Evolutionary conservation across 805 yeast species (phyloP).

Genomic region (Starmerella roubikii): DNA sequence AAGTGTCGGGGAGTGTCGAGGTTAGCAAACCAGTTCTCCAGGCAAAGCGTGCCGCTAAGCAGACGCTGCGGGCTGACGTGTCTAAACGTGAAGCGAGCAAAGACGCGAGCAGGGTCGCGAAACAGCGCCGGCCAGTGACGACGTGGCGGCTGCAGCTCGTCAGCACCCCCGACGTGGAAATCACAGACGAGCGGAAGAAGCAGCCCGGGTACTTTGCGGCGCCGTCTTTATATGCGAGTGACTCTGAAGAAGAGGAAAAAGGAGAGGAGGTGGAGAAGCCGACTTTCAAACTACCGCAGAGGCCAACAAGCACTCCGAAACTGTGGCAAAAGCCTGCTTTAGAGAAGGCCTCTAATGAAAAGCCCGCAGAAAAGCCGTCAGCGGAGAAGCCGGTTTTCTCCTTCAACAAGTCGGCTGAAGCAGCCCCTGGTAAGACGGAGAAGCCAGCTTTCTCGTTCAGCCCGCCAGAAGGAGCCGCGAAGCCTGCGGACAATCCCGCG

Average conservation of each 20-base stretch:
- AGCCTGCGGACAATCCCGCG: slow-evolving; percentile 4
- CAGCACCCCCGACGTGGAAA: slow-evolving; percentile 13
- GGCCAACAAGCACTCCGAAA: too few relatives aligned
- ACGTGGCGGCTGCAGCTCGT: slow-evolving; percentile 13
- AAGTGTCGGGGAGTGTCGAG: too few relatives aligned
- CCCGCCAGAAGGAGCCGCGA: background rate
- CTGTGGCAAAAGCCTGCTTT: too few relatives aligned
- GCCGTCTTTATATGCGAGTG: slow-evolving; percentile 24
- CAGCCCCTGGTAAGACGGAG: background rate
- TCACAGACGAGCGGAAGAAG: slow-evolving; percentile 18
- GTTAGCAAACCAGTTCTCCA: too few relatives aligned
- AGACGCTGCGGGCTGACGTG: background rate
- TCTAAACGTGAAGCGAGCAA: too few relatives aligned
- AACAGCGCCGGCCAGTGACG: background rate
- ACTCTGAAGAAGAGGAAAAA: slow-evolving; percentile 22
- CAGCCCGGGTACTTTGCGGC: slow-evolving; percentile 27
- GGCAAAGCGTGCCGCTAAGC: too few relatives aligned
- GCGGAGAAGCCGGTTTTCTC: slow-evolving; percentile 1
- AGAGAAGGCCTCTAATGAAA: background rate
- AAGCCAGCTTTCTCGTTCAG: background rate
- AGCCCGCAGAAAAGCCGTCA: background rate
- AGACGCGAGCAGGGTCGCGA: background rate
- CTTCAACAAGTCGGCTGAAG: background rate
- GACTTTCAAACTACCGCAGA: too few relatives aligned
- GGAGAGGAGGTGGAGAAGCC: background rate